Evolutionary conservation across 2,329 filamentous ascomycete genomes (phyloP), one percentile per base, ranked within the genome.

Genomic region (Macrophomina phaseolina): DNA sequence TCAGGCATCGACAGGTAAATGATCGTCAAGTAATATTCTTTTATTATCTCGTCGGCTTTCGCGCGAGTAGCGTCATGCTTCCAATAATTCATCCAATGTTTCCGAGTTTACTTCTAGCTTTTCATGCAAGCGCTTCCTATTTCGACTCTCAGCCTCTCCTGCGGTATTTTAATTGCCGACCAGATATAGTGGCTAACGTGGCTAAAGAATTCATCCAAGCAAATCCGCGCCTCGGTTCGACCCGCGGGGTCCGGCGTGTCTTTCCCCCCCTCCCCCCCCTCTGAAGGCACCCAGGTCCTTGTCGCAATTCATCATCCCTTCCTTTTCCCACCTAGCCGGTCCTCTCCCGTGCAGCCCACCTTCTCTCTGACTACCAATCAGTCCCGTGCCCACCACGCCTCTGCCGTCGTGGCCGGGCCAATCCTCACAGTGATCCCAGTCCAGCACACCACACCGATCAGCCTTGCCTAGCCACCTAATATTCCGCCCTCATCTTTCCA

Each of bases 211-310:
- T 30, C 11, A 4, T 23, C 48, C 28, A 52, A 52, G 5, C 16
- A 16, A 28, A 49, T 61, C 40, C 34, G n/a, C 58, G 46, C 42
- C 58, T 62, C 58, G 58, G 58, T 62, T 62, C 58, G 42, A 62
- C 42, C 58, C 58, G 58, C 58, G 30, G 30, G 32, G 30, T 62
- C 45, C 42, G 30, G 58, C 58, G 58, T 38, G 45, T 36, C 45
- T 49, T 28, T 9, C n/a, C n/a, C n/a, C n/a, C n/a, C n/a, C n/a
- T 61, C 32, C 58, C 18, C 23, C 32, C 58, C 18, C 23, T 40
- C 45, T 38, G 28, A 51, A 23, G 30, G n/a, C 58, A 36, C 45
- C 45, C 30, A 49, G 9, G 46, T 38, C 46, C 32, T 48, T 49
- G 58, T 49, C 58, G 32, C 30, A 62, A 49, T 62, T 45, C 40